phyloP scores from a whole-genome alignment of 2,329 filamentous ascomycete genomes.

The Coniochaeta pulveracea region DNA sequence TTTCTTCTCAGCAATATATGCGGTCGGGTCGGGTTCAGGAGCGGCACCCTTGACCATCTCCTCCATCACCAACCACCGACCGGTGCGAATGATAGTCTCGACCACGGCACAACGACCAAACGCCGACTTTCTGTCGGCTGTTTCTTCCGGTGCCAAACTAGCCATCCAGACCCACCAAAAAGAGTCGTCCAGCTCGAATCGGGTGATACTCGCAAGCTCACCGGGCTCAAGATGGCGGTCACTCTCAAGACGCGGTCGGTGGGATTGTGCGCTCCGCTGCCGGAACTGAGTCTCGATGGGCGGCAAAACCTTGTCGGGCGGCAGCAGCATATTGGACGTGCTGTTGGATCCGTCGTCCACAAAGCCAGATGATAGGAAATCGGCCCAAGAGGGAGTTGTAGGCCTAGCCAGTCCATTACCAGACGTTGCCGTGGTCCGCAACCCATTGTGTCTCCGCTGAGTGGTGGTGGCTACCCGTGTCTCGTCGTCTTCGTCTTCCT shows the following conservation, averaged over 20 bases:
- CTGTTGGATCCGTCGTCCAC: slow-evolving; percentile 59
- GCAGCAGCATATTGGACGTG: slow-evolving; percentile 62
- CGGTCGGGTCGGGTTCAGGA: slow-evolving; percentile 69
- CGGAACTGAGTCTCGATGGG: slow-evolving; percentile 64
- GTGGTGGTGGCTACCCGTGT: slow-evolving; percentile 22
- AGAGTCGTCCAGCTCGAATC: slow-evolving; percentile 79
- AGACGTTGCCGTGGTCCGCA: slow-evolving; percentile 58
- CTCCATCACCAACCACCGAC: slow-evolving; percentile 89
- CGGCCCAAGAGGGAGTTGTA: slow-evolving; percentile 95
- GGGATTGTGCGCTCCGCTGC: slow-evolving; percentile 79
- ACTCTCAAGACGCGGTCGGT: slow-evolving; percentile 59
- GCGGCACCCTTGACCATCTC: slow-evolving; percentile 93
- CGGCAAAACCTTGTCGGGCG: slow-evolving; percentile 82
- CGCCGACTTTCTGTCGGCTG: slow-evolving; percentile 71
- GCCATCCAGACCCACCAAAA: slow-evolving; percentile 99
- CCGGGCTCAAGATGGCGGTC: slow-evolving; percentile 69
- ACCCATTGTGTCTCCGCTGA: slow-evolving; percentile 30
- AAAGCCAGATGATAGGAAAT: slow-evolving; percentile 92
- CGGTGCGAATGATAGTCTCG: slow-evolving; percentile 71
- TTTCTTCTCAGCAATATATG: slow-evolving; percentile 94
- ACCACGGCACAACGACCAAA: slow-evolving; percentile 90
- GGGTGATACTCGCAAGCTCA: slow-evolving; percentile 84
- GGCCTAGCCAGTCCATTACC: slow-evolving; percentile 63
- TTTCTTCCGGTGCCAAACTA: slow-evolving; percentile 86
- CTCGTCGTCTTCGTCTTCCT: slow-evolving; percentile 56